Base-by-base conservation (phyloP, 2,329 filamentous ascomycete genomes). In the Neoarthrinium moseri region DNA sequence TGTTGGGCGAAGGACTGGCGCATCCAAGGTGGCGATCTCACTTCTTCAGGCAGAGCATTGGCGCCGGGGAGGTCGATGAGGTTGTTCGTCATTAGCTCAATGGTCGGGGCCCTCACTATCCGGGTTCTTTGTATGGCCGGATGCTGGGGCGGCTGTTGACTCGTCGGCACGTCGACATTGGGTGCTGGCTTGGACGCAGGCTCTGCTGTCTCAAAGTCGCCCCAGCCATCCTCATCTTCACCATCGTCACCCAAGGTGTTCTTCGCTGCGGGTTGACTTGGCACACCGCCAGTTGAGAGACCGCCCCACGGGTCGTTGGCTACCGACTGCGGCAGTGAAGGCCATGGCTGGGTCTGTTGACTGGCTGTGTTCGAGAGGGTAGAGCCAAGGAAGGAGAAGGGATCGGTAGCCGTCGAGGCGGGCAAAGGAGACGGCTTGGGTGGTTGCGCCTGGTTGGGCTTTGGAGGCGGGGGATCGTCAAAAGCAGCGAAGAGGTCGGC, bases 401-500 rank as follows among this genome's bases (percentile, higher is more conserved):
- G 44, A 23, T 46, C 41, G 8, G 41, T 15, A 7, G 41, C 18
- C 15, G 48, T 41, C 4, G 51, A 15, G 13, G 49, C 30, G 20
- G 48, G 6, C 26, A 51, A 45, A 43, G 62, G 61, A 47, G 64
- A 55, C 47, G 59, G 30, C 33, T 49, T 46, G 39, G 45, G 26
- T 41, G 17, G 20, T 22, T 36, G 33, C 6, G 18, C 32, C 24
- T 20, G 32, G 17, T 24, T 33, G 20, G 47, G 45, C 24, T 48
- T 38, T 39, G 26, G 29, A 20, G 33, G 18, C 60, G 59, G 71
- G 53, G 72, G 67, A 55, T 67, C 70, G 57, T 77, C 80, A 55
- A 86, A 84, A 53, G 81, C 78, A 45, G 80, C 81, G 58, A 85
- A 81, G 47, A 86, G 75, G 63, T 85, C 81, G 51, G 81, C 79